Evolutionary conservation across 768 basidiomycete species (phyloP).

Genomic region (Kwoniella mangroviensis): DNA sequence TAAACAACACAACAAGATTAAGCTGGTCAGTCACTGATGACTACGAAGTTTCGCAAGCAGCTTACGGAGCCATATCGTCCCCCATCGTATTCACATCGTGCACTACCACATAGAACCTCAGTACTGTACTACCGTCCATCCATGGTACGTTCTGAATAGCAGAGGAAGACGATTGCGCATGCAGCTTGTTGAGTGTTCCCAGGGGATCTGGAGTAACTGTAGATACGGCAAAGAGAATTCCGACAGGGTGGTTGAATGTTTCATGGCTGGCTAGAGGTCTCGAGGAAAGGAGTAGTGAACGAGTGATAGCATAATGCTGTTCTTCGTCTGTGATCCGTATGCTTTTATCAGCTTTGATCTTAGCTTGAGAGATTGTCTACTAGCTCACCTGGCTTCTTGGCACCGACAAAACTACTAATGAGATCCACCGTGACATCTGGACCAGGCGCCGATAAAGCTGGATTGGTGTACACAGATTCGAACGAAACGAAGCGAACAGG

Average conservation of each 20-base stretch:
- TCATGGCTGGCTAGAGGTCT: constrained; percentile 50
- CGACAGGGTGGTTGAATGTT: constrained; percentile 57
- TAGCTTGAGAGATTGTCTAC: no score
- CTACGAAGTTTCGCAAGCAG: background rate
- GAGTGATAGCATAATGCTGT: constrained; percentile 51
- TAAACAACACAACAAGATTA: background rate
- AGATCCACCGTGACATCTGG: constrained; percentile 54
- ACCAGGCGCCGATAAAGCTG: constrained; percentile 33
- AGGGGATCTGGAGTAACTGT: constrained; percentile 52
- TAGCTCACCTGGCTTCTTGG: constrained; percentile 43
- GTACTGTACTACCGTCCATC: constrained; percentile 46
- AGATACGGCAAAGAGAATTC: constrained; percentile 52
- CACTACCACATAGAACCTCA: constrained; percentile 55
- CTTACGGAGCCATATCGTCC: constrained; percentile 40
- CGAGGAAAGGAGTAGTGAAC: constrained; percentile 52
- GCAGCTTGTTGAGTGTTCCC: constrained; percentile 43
- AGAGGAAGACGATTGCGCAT: constrained; percentile 28
- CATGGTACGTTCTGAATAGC: constrained; percentile 41
- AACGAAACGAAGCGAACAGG: constrained; percentile 54
- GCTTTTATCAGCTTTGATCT: no score
- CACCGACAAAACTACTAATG: constrained; percentile 47
- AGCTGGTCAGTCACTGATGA: background rate
- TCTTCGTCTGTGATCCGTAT: constrained; percentile 40
- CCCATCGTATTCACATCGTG: constrained; percentile 53
- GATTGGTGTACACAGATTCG: constrained; percentile 39